Percentiles rank a stretch among this genome's conserved stretches.
Conservation (phyloP, 2,329 filamentous ascomycete species). For the Amauroascus niger region DNA sequence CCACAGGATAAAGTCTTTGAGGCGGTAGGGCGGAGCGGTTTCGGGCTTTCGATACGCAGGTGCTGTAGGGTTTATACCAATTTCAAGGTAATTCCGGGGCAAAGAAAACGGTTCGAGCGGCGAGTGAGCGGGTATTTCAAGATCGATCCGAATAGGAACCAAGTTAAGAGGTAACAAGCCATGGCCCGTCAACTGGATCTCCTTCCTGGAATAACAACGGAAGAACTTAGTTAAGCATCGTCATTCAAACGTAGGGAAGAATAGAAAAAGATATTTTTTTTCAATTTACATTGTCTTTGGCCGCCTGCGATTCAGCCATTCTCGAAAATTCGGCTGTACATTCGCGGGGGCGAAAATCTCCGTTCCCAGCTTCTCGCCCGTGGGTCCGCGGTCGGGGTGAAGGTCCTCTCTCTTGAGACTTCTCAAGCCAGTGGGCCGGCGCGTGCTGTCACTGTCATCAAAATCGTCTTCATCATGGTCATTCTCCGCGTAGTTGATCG, state of each 20-base stretch:
- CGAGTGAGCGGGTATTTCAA: constrained; percentile 69
- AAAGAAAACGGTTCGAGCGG: constrained; percentile 40
- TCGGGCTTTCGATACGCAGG: constrained; percentile 74
- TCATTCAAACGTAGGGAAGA: neutral
- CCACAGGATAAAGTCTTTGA: constrained; percentile 96
- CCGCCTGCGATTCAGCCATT: constrained; percentile 72
- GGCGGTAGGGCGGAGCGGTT: constrained; percentile 68
- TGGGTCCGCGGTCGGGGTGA: constrained; percentile 52
- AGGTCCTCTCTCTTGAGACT: constrained; percentile 70
- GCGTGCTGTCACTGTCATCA: constrained; percentile 56
- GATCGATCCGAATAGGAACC: constrained; percentile 91
- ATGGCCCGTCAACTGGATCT: constrained; percentile 1
- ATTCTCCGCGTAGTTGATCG: constrained; percentile 97
- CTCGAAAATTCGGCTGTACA: constrained; percentile 82
- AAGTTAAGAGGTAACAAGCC: constrained; percentile 65
- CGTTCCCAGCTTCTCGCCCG: constrained; percentile 70
- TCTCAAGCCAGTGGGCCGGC: constrained; percentile 67
- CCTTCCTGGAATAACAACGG: constrained; percentile 2
- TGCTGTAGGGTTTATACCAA: constrained; percentile 51
- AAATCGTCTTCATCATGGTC: constrained; percentile 69
- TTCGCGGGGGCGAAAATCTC: constrained; percentile 70
- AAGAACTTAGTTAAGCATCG: neutral
- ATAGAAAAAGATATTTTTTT: too few relatives aligned
- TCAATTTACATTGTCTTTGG: constrained; percentile 31
- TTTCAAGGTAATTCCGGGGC: constrained; percentile 35